Evolutionary conservation across 257 asterid genomes (phyloP).

Genomic region (Solanum chiquidenum): DNA sequence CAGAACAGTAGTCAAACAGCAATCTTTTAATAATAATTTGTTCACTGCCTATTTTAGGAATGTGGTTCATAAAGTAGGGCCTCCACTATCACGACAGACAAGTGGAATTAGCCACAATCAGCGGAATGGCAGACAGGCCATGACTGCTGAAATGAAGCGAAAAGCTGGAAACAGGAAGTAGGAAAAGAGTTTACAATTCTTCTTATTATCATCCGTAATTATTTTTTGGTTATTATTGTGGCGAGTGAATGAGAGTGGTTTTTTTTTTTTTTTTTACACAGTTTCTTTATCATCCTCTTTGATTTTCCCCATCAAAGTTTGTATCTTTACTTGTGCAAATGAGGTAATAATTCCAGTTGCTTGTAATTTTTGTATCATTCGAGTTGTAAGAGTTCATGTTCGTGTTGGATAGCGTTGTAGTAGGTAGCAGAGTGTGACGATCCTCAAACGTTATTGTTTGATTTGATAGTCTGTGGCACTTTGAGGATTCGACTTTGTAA

Average conservation of each 20-base stretch:
- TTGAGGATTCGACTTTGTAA: conserved; percentile 1
- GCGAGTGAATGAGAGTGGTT: conserved; percentile 14
- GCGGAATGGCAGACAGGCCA: conserved; percentile 35
- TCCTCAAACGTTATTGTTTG: neutral
- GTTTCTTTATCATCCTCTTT: neutral
- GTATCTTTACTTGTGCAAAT: conserved; percentile 9
- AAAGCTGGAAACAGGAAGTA: conserved; percentile 60
- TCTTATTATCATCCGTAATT: neutral
- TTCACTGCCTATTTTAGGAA: conserved; percentile 30
- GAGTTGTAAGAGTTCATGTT: neutral
- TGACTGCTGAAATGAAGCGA: conserved; percentile 42
- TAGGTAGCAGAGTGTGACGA: neutral
- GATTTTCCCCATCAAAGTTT: neutral
- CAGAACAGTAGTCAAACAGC: neutral
- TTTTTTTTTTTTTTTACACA: neutral
- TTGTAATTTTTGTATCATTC: conserved; percentile 14
- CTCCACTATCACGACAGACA: conserved; percentile 50
- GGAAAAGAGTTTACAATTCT: conserved; percentile 1
- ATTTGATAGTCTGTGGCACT: neutral
- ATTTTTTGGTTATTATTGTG: conserved; percentile 4
- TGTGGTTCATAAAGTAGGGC: conserved; percentile 48
- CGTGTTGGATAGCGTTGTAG: neutral
- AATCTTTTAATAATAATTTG: neutral
- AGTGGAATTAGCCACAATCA: conserved; percentile 39
- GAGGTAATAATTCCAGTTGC: conserved; percentile 60